Base-by-base conservation (phyloP, 2,329 filamentous ascomycete species). In the Colletotrichum sp. region DNA sequence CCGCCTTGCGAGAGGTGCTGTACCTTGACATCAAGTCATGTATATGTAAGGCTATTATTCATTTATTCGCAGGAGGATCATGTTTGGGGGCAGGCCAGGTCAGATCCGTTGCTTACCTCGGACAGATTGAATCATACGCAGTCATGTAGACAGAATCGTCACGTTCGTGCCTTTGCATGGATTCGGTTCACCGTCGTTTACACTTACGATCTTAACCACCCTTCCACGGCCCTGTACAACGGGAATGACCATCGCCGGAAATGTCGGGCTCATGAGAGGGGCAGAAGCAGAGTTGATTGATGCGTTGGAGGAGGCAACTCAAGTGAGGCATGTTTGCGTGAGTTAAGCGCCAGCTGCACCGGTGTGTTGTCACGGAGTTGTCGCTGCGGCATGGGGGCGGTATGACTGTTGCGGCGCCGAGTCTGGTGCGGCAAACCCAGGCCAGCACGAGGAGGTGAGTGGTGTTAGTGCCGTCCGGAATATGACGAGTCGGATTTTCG, bases 341-440 rank as follows among this genome's bases (percentile, higher is more conserved):
- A 60, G 38, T 72, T 72, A 63, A 67, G 73, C 73, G 73, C 69
- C 73, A 68, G 64, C 69, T 75, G 73, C 73, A 67, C 57, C 57
- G 69, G 55, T 75, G 73, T 72, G 73, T 60, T 75, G 73, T 75
- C 73, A 72, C 55, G 38, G 55, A 64, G 38, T 32, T 24, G 69
- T 34, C 24, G 52, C 48, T 34, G 57, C 52, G 52, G 69, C 69
- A 72, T 72, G 30, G 65, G 63, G 65, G 60, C 61, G 52, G 61
- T 61, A 38, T 67, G 30, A 26, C 28, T 57, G 13, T 48, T 43
- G 26, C 57, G 57, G 57, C 28, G 61, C 18, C 60, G n/a, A 28
- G 58, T 63, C 28, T 36, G 61, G 67, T 32, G 52, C n/a, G 48
- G 30, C 43, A 26, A 21, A 12, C 34, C 65, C 48, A 55, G 64